phyloP scores from a whole-genome alignment of 805 yeast species.

The Ogataea kodamae region DNA sequence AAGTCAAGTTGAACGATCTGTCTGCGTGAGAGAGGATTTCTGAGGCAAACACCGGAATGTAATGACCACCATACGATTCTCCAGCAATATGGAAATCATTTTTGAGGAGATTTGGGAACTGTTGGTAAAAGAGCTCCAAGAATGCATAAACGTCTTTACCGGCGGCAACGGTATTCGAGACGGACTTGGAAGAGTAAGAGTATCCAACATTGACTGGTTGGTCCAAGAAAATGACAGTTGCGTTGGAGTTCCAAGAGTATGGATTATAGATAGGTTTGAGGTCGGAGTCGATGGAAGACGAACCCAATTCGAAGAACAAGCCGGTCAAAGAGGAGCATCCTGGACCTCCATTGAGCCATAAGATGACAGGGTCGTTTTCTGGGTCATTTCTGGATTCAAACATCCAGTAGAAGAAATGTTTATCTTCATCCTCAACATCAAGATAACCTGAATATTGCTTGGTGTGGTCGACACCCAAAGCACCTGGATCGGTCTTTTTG shows the following conservation, averaged over 20 bases:
- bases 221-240: slow-evolving; percentile 85
- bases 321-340: slow-evolving; percentile 94
- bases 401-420: slow-evolving; percentile 90
- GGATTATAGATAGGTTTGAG: slow-evolving; percentile 75
- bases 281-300: slow-evolving; percentile 64
- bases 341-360: slow-evolving; percentile 95
- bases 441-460: slow-evolving; percentile 73
- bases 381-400: slow-evolving; percentile 92
- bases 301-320: slow-evolving; percentile 87
- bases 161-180: slow-evolving; percentile 74
- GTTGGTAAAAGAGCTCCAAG: slow-evolving; percentile 75
- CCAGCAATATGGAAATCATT: slow-evolving; percentile 75
- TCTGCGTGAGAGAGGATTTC: slow-evolving; percentile 54
- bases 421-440: slow-evolving; percentile 64
- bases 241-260: slow-evolving; percentile 86
- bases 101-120: slow-evolving; percentile 67
- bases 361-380: slow-evolving; percentile 72
- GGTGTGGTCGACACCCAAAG: slow-evolving; percentile 56
- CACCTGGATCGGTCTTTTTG: slow-evolving; percentile 44
- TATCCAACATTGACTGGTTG: slow-evolving; percentile 94
- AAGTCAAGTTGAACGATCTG: slow-evolving; percentile 60
- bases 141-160: slow-evolving; percentile 85
- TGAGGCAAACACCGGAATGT: slow-evolving; percentile 65
- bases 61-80: slow-evolving; percentile 83
- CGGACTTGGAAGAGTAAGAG: slow-evolving; percentile 66